Evolutionary conservation across 2,329 filamentous ascomycete species (phyloP).

Genomic region (Shiraia sp.): DNA sequence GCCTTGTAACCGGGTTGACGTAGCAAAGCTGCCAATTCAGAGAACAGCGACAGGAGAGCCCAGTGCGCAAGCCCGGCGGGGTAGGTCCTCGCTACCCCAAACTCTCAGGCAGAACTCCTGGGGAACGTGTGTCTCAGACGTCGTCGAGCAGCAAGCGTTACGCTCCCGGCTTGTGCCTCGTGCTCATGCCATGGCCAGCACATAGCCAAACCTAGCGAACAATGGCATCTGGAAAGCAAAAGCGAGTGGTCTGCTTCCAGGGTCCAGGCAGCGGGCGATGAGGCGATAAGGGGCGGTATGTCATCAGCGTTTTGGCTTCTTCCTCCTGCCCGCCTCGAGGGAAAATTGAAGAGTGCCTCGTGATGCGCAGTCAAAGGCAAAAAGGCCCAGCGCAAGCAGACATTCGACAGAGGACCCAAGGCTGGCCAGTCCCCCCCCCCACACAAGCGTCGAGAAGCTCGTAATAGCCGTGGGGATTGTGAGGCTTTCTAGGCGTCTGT

Average conservation of each 20-base stretch:
- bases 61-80: slow-evolving; percentile 17
- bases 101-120: slow-evolving; percentile 18
- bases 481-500: slow-evolving; percentile 18
- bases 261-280: too few species aligned
- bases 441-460: too few species aligned
- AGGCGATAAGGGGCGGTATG: slow-evolving; percentile 22
- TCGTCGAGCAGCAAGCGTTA: slow-evolving; percentile 10
- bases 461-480: slow-evolving; percentile 7
- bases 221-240: slow-evolving; percentile 18
- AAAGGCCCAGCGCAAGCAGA: slow-evolving; percentile 7
- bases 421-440: slow-evolving; percentile 3
- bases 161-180: slow-evolving; percentile 24
- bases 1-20: slow-evolving; percentile 31
- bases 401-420: slow-evolving; percentile 4
- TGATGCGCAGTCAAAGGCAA: slow-evolving; percentile 13
- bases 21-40: slow-evolving; percentile 24
- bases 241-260: slow-evolving; percentile 1
- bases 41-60: slow-evolving; percentile 17
- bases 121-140: slow-evolving; percentile 23
- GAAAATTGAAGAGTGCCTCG: slow-evolving; percentile 35
- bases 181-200: slow-evolving; percentile 23
- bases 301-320: slow-evolving; percentile 33
- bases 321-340: too few species aligned
- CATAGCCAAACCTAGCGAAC: slow-evolving; percentile 31
- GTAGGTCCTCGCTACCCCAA: slow-evolving; percentile 21